phyloP scores from a whole-genome alignment of 768 basidiomycete species.

The Russula dissimulans region DNA sequence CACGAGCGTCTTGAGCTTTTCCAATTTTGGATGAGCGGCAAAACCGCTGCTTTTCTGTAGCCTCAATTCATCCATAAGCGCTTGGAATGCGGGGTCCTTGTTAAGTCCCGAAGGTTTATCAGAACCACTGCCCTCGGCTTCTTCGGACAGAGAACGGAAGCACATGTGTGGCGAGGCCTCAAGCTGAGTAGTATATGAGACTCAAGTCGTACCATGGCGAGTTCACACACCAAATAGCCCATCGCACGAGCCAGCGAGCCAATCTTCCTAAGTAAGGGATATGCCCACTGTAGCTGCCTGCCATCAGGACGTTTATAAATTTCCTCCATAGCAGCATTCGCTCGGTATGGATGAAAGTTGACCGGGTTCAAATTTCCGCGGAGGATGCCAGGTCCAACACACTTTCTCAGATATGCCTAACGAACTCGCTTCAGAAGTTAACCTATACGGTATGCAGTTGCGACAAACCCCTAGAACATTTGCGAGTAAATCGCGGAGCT shows the following conservation, averaged over 20 bases:
- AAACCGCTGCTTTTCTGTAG: slow-evolving; percentile 45
- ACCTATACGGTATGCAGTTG: not conserved
- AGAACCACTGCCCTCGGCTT: slow-evolving; percentile 34
- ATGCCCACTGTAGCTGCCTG: slow-evolving; percentile 40
- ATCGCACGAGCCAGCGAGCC: slow-evolving; percentile 66
- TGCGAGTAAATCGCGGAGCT: slow-evolving; percentile 57
- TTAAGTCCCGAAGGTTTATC: slow-evolving; percentile 34
- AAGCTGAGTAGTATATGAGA: slow-evolving; percentile 37
- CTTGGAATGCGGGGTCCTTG: slow-evolving; percentile 51
- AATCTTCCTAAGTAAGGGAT: slow-evolving; percentile 42
- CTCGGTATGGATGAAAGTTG: slow-evolving; percentile 55
- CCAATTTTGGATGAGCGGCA: slow-evolving; percentile 85
- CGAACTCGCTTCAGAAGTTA: not conserved
- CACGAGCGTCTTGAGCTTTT: slow-evolving; percentile 62
- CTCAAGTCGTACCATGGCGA: slow-evolving; percentile 3
- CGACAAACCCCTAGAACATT: slow-evolving; percentile 63
- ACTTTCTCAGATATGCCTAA: not conserved
- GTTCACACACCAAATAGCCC: slow-evolving; percentile 66
- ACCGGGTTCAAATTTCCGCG: slow-evolving; percentile 43
- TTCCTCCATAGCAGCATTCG: slow-evolving; percentile 36
- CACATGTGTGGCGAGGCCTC: slow-evolving; percentile 80
- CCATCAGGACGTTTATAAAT: slow-evolving; percentile 24
- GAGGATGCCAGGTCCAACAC: slow-evolving; percentile 32
- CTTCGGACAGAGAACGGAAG: slow-evolving; percentile 48
- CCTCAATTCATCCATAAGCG: slow-evolving; percentile 60